A percentile compares a stretch with the other conserved stretches of the same genome.
These are phyloP conservation scores for Acanthamoeba healyi DNA, from an alignment of 208 protist species.

Conservation along the genomic window DNA sequence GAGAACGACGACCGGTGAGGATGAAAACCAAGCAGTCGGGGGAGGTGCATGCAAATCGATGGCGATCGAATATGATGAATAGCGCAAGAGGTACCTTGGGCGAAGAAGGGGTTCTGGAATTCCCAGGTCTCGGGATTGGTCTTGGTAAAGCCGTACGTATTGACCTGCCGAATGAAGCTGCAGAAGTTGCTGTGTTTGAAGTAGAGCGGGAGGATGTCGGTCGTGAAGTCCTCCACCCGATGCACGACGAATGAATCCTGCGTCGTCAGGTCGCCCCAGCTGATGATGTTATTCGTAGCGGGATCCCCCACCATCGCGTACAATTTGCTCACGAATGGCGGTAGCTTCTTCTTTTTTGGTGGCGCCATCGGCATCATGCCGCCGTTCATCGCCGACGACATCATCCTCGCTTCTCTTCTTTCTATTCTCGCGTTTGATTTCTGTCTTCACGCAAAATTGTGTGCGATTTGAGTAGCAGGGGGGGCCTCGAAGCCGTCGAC, in stretches of 20 bases:
- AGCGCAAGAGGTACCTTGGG: neutral
- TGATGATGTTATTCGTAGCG: constrained; percentile 33
- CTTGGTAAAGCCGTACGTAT: constrained; percentile 86
- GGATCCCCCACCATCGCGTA: constrained; percentile 68
- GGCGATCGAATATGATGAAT: too few species aligned
- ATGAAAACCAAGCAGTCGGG: too few species aligned
- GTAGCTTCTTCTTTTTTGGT: constrained; percentile 25
- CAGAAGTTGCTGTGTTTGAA: constrained; percentile 87
- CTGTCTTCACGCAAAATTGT: too few species aligned
- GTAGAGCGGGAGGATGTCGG: constrained; percentile 79
- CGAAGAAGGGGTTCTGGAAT: constrained; percentile 59
- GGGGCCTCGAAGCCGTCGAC: neutral
- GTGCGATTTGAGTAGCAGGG: too few species aligned
- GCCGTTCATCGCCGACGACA: neutral
- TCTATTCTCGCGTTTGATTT: too few species aligned
- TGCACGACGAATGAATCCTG: constrained; percentile 76
- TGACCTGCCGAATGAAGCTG: constrained; percentile 86
- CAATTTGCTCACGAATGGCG: constrained; percentile 64
- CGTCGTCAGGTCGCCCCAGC: neutral
- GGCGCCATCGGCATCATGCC: neutral
- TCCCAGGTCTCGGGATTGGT: constrained; percentile 38
- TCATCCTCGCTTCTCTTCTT: too few species aligned
- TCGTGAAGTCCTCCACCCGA: constrained; percentile 72
- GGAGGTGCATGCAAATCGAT: too few species aligned
- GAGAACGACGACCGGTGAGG: too few species aligned